Evolutionary conservation across 2,329 filamentous ascomycete genomes (phyloP).

Genomic region (Alternaria gansuensis): DNA sequence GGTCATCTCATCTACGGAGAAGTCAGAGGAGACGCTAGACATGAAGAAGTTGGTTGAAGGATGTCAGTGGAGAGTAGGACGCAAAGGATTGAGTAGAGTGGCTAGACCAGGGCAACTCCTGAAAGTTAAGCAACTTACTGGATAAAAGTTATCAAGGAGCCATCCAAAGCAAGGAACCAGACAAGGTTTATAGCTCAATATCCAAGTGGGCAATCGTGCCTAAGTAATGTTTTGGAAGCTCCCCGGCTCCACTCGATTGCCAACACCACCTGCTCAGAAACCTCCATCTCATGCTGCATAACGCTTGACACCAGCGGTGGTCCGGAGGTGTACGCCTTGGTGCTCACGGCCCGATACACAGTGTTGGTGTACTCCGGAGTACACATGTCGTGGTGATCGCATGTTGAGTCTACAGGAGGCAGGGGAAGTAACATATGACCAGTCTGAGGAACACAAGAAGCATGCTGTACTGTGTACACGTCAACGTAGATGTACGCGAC

Average conservation of each 20-base stretch:
- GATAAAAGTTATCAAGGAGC: not conserved
- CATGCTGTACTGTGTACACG: not conserved
- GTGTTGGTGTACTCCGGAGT: not conserved
- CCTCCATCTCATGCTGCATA: conserved; percentile 4
- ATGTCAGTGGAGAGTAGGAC: not conserved
- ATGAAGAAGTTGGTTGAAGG: not conserved
- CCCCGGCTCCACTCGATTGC: conserved; percentile 1
- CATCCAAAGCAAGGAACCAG: not conserved
- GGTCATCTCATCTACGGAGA: too few species aligned
- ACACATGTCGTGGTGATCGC: not conserved
- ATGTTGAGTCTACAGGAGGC: not conserved
- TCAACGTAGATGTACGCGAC: conserved; percentile 1
- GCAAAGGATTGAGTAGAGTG: not conserved
- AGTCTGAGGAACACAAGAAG: not conserved
- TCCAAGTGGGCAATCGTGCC: not conserved
- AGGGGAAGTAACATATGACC: not conserved
- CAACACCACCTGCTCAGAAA: not conserved
- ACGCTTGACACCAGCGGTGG: not conserved
- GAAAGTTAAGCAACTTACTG: not conserved
- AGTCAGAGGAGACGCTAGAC: not conserved
- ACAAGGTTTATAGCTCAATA: not conserved
- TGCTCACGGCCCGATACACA: not conserved
- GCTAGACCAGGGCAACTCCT: not conserved
- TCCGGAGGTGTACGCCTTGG: not conserved
- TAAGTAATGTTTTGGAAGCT: not conserved